A percentile compares a stretch with the other conserved stretches of the same genome.
These are phyloP conservation scores for Aspergillus haitiensis DNA, from an alignment of 495 filamentous ascomycete species.

Conservation along the genomic window DNA sequence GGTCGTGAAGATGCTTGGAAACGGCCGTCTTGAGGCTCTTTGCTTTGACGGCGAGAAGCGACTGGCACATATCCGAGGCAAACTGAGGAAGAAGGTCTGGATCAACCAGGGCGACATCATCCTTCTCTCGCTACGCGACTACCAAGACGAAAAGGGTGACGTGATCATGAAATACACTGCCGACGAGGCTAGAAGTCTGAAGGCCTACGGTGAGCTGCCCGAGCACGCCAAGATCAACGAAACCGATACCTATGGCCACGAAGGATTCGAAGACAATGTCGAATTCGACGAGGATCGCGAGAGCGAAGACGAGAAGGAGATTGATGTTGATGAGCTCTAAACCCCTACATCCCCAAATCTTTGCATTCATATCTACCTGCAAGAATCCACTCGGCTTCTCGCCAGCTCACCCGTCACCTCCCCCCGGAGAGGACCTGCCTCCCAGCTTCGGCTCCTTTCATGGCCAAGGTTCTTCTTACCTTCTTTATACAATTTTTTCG, in stretches of 20 bases:
- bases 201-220: slow-evolving; percentile 95
- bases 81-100: slow-evolving; percentile 97
- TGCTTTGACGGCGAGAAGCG: slow-evolving; percentile 89
- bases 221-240: slow-evolving; percentile 99
- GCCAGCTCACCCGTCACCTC: slow-evolving; percentile 20
- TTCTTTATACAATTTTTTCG: slow-evolving; percentile 1
- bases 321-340: slow-evolving; percentile 62
- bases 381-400: slow-evolving; percentile 36
- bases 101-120: slow-evolving; percentile 99
- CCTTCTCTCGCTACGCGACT: slow-evolving; percentile 92
- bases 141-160: slow-evolving; percentile 98
- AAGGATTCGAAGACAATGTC: slow-evolving; percentile 60
- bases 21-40: slow-evolving; percentile 92
- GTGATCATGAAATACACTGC: slow-evolving; percentile 98
- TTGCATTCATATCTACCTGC: slow-evolving; percentile 37
- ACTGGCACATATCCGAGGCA: slow-evolving; percentile 64
- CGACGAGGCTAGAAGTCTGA: slow-evolving; percentile 92
- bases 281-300: slow-evolving; percentile 62
- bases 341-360: slow-evolving; percentile 25
- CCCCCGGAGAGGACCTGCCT: slow-evolving; percentile 6
- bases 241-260: slow-evolving; percentile 84
- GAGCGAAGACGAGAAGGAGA: slow-evolving; percentile 58
- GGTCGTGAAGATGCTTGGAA: slow-evolving; percentile 97
- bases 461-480: slow-evolving; percentile 5
- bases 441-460: background rate